These are phyloP conservation scores for Cryphonectria japonica DNA, from an alignment of 2,329 filamentous ascomycete genomes.

Conservation along the genomic window DNA sequence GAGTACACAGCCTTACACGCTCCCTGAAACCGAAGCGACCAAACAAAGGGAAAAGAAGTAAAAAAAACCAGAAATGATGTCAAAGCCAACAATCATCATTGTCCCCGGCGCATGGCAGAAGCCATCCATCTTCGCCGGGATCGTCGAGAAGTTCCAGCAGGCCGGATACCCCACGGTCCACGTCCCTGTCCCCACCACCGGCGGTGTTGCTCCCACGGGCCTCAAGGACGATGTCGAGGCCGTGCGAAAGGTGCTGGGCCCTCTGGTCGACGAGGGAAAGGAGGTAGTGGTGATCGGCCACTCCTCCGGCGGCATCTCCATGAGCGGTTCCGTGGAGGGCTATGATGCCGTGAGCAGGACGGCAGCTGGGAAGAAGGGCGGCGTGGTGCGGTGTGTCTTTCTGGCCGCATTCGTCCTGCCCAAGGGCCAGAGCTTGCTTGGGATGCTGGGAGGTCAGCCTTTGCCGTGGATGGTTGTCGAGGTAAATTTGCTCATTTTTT, in stretches of 20 bases:
- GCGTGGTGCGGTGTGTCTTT: slow-evolving; percentile 39
- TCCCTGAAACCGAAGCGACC: not conserved
- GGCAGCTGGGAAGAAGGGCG: slow-evolving; percentile 39
- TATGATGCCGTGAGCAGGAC: slow-evolving; percentile 38
- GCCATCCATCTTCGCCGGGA: slow-evolving; percentile 34
- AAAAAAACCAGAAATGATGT: not conserved
- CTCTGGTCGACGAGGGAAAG: slow-evolving; percentile 35
- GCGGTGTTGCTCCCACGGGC: slow-evolving; percentile 10
- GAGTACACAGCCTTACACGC: no score
- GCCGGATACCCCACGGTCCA: slow-evolving; percentile 38
- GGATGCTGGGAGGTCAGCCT: slow-evolving; percentile 33
- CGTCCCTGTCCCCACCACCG: slow-evolving; percentile 33
- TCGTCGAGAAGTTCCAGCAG: slow-evolving; percentile 35
- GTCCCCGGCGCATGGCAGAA: slow-evolving; percentile 42
- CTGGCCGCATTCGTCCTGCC: slow-evolving; percentile 34
- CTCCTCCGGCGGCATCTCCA: slow-evolving; percentile 40
- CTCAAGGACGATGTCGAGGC: slow-evolving; percentile 35
- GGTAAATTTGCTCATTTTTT: not conserved
- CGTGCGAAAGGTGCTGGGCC: slow-evolving; percentile 32
- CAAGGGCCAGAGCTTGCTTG: slow-evolving; percentile 31
- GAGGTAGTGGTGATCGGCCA: slow-evolving; percentile 40
- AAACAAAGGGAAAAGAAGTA: no score
- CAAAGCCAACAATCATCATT: slow-evolving; percentile 35
- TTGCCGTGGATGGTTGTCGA: slow-evolving; percentile 35
- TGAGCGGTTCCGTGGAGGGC: slow-evolving; percentile 35